phyloP scores from a whole-genome alignment of 2,329 filamentous ascomycete species.

The Helminthosporium solani region DNA sequence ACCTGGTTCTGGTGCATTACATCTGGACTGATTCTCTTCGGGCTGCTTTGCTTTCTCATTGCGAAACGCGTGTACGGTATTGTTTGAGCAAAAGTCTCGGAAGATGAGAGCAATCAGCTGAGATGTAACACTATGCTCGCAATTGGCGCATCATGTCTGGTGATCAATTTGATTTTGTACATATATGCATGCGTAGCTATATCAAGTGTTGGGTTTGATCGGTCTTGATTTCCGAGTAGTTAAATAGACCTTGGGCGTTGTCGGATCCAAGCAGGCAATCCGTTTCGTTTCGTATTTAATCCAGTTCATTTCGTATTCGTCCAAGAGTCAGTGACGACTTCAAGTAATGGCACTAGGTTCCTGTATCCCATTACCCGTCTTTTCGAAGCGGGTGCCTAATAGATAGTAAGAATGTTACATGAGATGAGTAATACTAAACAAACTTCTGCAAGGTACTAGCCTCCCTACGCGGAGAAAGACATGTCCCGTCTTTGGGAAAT shows the following conservation, averaged over 20 bases:
- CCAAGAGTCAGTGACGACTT: conserved; percentile 59
- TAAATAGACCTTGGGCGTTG: conserved; percentile 56
- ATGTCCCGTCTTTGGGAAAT: no score
- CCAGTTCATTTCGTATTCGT: conserved; percentile 62
- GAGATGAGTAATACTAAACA: no score
- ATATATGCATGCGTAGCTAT: no score
- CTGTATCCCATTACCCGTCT: conserved; percentile 71
- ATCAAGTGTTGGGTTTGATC: no score
- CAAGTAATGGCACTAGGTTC: conserved; percentile 69
- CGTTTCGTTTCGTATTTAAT: no score
- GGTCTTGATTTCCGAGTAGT: conserved; percentile 35
- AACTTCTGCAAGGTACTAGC: no score
- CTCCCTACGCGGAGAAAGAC: no score
- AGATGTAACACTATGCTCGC: no score
- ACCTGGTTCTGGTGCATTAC: conserved; percentile 61
- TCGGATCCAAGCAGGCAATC: conserved; percentile 34
- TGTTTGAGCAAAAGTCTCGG: conserved; percentile 16
- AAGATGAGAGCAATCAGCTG: neutral
- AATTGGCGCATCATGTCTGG: no score
- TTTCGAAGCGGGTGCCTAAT: conserved; percentile 69
- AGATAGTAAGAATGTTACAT: conserved; percentile 68
- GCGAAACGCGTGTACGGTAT: conserved; percentile 65
- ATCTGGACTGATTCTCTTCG: conserved; percentile 74
- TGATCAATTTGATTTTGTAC: no score
- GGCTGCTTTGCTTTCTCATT: conserved; percentile 73